These are phyloP conservation scores for Nothophoma quercina DNA, from an alignment of 2,329 filamentous ascomycete species.

Conservation along the genomic window DNA sequence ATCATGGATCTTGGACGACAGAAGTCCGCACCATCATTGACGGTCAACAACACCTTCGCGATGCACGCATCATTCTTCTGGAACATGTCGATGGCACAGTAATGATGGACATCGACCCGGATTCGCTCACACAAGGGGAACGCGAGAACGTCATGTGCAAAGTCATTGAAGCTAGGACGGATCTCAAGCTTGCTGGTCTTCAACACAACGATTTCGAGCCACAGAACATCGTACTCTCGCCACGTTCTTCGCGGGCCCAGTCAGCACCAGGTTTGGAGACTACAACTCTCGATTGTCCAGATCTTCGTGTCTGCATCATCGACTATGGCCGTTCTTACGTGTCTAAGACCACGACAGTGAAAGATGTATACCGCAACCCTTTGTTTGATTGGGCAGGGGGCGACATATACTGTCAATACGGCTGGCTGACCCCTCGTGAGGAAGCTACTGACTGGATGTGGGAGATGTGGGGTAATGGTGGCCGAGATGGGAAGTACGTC, in stretches of 20 bases:
- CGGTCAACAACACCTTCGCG: background rate
- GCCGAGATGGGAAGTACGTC: no score
- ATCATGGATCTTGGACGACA: slow-evolving; percentile 1
- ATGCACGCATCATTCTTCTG: slow-evolving; percentile 11
- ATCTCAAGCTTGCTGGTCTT: slow-evolving; percentile 2
- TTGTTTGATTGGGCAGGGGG: background rate
- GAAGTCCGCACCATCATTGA: background rate
- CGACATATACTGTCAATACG: background rate
- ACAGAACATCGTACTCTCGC: slow-evolving; percentile 8
- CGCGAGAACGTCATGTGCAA: slow-evolving; percentile 17
- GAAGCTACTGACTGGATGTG: slow-evolving; percentile 2
- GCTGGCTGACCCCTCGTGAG: background rate
- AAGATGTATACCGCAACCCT: background rate
- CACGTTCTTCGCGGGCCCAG: background rate
- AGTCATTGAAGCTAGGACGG: slow-evolving; percentile 8
- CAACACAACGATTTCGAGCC: slow-evolving; percentile 9
- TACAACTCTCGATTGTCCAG: no score
- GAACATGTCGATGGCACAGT: slow-evolving; percentile 1
- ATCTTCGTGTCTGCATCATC: background rate
- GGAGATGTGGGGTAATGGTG: background rate
- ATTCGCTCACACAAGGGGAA: background rate
- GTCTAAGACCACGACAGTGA: background rate
- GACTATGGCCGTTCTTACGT: background rate
- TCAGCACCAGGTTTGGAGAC: background rate
- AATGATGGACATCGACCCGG: slow-evolving; percentile 6